Evolutionary conservation across 1,284 basidiomycete species (phyloP).

Genomic region (Apiotrichum akiyoshidainum): DNA sequence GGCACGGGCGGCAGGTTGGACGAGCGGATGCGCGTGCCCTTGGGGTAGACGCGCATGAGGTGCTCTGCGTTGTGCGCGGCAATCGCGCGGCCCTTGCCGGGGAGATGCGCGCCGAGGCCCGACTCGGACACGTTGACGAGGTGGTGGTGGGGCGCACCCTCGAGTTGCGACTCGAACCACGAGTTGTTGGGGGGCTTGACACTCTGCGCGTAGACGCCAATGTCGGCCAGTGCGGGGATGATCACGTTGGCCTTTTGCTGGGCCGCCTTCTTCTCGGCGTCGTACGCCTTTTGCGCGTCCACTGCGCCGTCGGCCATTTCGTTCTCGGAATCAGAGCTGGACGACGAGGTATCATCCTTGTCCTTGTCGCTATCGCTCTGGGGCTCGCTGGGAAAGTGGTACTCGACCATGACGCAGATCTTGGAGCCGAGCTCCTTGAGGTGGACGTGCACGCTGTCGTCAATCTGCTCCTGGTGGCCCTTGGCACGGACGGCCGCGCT

Average conservation of each 20-base stretch:
- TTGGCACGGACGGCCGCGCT: not conserved
- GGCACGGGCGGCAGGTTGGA: conserved; percentile 87
- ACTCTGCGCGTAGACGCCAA: conserved; percentile 20
- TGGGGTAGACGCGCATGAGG: conserved; percentile 85
- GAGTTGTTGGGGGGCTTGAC: conserved; percentile 18
- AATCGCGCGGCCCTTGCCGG: conserved; percentile 25
- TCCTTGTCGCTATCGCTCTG: not conserved
- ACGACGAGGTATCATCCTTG: not conserved
- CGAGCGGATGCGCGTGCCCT: conserved; percentile 73
- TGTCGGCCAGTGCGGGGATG: conserved; percentile 14
- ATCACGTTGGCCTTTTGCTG: conserved; percentile 4
- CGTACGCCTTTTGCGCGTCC: not conserved
- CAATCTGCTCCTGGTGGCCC: conserved; percentile 5
- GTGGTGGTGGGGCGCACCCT: conserved; percentile 15
- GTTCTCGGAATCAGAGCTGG: not conserved
- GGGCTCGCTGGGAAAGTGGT: conserved; percentile 13
- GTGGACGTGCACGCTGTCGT: not conserved
- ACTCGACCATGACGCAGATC: conserved; percentile 22
- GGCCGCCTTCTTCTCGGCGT: conserved; percentile 6
- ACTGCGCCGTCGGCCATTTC: not conserved
- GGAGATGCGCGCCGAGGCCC: conserved; percentile 12
- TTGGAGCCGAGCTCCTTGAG: conserved; percentile 15
- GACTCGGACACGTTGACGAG: conserved; percentile 23
- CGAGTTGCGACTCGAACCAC: conserved; percentile 16
- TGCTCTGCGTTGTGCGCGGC: conserved; percentile 80